Percentiles rank a stretch among this genome's conserved stretches.
These are phyloP conservation scores for Populus euphratica DNA, from an alignment of 345 rosid species.

Conservation along the genomic window DNA sequence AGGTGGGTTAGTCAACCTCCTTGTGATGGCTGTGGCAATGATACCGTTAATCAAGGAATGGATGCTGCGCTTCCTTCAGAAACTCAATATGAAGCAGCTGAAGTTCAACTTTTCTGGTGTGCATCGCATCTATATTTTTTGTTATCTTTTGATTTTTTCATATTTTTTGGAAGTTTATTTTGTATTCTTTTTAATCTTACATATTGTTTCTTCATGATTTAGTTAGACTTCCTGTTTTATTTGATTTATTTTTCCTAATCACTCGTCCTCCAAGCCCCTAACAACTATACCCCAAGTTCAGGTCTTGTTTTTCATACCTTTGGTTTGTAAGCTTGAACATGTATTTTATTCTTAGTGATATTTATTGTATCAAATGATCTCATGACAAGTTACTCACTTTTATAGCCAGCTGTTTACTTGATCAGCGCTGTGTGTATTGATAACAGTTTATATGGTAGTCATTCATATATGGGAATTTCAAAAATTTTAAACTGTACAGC, in stretches of 20 bases:
- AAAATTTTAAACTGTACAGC: no score
- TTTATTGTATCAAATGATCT: not conserved
- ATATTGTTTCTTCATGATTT: not conserved
- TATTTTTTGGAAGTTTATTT: not conserved
- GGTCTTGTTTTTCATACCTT: no score
- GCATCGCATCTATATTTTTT: constrained; percentile 4
- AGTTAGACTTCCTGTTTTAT: not conserved
- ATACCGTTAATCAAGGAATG: constrained; percentile 65
- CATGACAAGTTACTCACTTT: not conserved
- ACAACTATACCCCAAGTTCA: not conserved
- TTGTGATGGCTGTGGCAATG: constrained; percentile 70
- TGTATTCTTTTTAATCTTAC: not conserved
- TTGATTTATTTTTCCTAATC: not conserved
- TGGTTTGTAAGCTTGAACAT: not conserved
- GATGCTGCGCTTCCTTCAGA: constrained; percentile 54
- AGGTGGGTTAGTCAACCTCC: constrained; percentile 92
- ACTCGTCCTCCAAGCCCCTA: not conserved
- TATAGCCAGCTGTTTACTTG: not conserved
- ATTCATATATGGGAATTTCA: no score
- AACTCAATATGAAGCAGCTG: constrained; percentile 51
- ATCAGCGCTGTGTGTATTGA: not conserved
- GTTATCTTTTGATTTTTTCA: not conserved
- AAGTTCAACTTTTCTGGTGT: constrained; percentile 76
- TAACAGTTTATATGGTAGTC: not conserved
- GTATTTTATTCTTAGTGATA: not conserved